Evolutionary conservation across 1,284 basidiomycete species (phyloP).

Genomic region (Ganoderma lingzhi): DNA sequence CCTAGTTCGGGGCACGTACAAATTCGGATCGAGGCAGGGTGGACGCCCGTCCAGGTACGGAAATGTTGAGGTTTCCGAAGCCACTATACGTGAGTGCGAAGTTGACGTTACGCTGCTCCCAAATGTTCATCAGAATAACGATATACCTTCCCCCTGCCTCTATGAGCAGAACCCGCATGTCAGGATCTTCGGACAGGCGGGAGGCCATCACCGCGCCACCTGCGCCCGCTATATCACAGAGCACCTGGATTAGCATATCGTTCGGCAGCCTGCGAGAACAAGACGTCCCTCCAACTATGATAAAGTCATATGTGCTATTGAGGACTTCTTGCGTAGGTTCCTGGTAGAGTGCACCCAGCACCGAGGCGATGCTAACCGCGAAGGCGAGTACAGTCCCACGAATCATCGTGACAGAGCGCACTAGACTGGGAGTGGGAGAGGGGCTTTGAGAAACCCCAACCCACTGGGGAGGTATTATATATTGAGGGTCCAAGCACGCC

Average conservation of each 20-base stretch:
- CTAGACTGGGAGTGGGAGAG: neutral
- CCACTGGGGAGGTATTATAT: neutral
- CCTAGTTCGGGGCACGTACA: neutral
- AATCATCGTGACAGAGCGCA: neutral
- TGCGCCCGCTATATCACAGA: constrained; percentile 20
- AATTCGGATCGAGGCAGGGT: constrained; percentile 4
- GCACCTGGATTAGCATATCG: neutral
- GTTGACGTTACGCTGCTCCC: neutral
- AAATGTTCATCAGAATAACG: neutral
- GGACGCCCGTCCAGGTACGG: neutral
- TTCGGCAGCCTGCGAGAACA: neutral
- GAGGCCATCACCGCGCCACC: constrained; percentile 38
- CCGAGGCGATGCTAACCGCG: neutral
- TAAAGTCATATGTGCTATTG: constrained; percentile 1
- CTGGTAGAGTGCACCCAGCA: neutral
- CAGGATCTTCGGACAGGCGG: constrained; percentile 35
- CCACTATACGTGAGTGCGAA: neutral
- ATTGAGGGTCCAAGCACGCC: neutral
- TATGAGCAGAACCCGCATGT: constrained; percentile 34
- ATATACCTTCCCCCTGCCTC: constrained; percentile 34
- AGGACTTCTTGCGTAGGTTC: constrained; percentile 4
- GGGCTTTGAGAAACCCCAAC: neutral
- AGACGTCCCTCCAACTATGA: constrained; percentile 7
- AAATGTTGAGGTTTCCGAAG: constrained; percentile 10
- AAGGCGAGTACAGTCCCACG: neutral